Evolutionary conservation across 2,329 filamentous ascomycete genomes (phyloP), one percentile per base, ranked within the genome.

Genomic region (Zasmidium cellare): DNA sequence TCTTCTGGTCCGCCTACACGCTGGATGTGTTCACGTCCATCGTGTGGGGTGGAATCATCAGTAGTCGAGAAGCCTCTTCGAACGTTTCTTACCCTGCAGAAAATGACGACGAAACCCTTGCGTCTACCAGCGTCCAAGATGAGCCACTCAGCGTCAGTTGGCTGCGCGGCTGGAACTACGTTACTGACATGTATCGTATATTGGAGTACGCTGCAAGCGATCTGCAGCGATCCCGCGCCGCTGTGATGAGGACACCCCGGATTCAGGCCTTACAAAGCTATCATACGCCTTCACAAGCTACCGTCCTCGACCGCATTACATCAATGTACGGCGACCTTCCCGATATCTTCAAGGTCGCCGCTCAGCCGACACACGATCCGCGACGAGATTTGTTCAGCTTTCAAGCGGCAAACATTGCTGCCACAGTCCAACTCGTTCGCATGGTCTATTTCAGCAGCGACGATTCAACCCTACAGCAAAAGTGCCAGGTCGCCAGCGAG

Each of bases 1-100:
- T 82, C 62, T 80, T 81, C 63, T 85, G 83, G 83, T 81, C 81
- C 38, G 82, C 82, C 55, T 85, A 85, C 64, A 82, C 79, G 9
- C 70, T 85, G 1, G 83, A 85, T 56, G 75, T 85, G 2, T 83
- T 80, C 67, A 75, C 79, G 0, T 77, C 80, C 2, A 77, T 83
- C 41, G 80, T 84, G 7, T 84, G 80, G 77, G 77, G 76, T 55
- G 75, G 77, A 35, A 71, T 79, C 12, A 73, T 79, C 48, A 75
- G 75, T 53, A 77, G 74, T 25, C 76, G 77, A 51, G 80, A 81
- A 67, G 73, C 74, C 3, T 76, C 80, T 50, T 75, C 73, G 19
- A 73, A 76, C 16, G 81, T 83, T 11, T 28, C 6, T 11, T 28
- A 28, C 25, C 25, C 25, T 11, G 11, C 11, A 11, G 25, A 28